phyloP scores from a whole-genome alignment of 805 yeast species.

The Zygoascus biomembranicola region DNA sequence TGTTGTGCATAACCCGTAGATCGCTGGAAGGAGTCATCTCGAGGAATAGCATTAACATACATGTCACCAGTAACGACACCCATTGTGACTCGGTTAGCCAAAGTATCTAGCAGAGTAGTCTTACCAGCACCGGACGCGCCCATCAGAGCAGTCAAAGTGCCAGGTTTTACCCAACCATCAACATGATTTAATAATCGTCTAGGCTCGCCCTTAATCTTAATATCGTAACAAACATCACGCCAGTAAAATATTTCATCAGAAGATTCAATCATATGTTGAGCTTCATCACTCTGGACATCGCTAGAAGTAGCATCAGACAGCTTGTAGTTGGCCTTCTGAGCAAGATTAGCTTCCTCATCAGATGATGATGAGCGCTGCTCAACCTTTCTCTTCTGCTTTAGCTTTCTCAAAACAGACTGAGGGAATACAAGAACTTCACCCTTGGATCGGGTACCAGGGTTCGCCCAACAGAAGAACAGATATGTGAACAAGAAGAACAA shows the following conservation, averaged over 20 bases:
- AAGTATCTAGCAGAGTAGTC: constrained; percentile 62
- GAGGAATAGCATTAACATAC: constrained; percentile 54
- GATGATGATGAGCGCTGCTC: constrained; percentile 12
- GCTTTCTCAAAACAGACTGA: constrained; percentile 10
- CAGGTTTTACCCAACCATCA: constrained; percentile 80
- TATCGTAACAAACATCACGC: constrained; percentile 66
- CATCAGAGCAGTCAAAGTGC: constrained; percentile 71
- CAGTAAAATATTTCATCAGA: constrained; percentile 51
- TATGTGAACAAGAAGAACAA: constrained; percentile 49
- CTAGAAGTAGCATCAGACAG: constrained; percentile 1
- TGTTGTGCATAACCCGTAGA: constrained; percentile 70
- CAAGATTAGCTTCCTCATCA: constrained; percentile 19
- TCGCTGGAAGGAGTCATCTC: constrained; percentile 56
- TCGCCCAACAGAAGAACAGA: constrained; percentile 42
- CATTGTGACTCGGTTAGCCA: constrained; percentile 60
- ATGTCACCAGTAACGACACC: constrained; percentile 66
- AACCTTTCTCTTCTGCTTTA: constrained; percentile 9
- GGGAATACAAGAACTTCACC: constrained; percentile 62
- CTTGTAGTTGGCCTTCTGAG: constrained; percentile 7
- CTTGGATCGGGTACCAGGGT: constrained; percentile 27
- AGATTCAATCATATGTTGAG: constrained; percentile 11
- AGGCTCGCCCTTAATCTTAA: constrained; percentile 43
- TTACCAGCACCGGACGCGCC: constrained; percentile 81
- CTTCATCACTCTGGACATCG: constrained; percentile 1
- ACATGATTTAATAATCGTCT: constrained; percentile 56